Evolutionary conservation across 306 rosid genomes (phyloP).

Genomic region (Luffa acutangula): DNA sequence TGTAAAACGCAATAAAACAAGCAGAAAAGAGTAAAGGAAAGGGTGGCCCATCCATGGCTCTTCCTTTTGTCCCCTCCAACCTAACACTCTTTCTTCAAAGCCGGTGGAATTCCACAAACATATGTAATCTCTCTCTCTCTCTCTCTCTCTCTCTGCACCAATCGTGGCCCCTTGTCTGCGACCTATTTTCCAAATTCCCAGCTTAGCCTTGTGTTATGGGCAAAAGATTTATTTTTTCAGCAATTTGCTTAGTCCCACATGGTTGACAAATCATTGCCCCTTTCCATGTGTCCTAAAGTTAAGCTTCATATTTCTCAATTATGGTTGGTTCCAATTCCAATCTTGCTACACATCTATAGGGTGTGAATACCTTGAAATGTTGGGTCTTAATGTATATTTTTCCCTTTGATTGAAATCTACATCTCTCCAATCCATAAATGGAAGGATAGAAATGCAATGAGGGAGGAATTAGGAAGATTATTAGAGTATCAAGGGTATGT

Average conservation of each 20-base stretch:
- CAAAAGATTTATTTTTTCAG: not conserved
- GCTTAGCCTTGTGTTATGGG: conserved; percentile 11
- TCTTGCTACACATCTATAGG: not conserved
- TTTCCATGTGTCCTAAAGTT: conserved; percentile 1
- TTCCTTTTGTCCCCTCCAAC: conserved; percentile 44
- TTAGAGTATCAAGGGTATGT: no score
- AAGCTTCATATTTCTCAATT: not conserved
- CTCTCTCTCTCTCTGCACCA: conserved; percentile 1
- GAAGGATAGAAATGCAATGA: no score
- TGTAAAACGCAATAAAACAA: conserved; percentile 24
- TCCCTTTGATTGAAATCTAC: not conserved
- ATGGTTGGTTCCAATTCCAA: not conserved
- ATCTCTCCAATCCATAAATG: not conserved
- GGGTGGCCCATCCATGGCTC: conserved; percentile 46
- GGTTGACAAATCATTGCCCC: not conserved
- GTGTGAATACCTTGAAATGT: not conserved
- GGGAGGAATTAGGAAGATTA: no score
- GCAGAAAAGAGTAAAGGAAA: conserved; percentile 26
- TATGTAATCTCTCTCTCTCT: not conserved
- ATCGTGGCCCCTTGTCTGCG: conserved; percentile 3
- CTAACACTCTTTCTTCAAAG: conserved; percentile 12
- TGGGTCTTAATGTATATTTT: not conserved
- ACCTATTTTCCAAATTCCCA: conserved; percentile 1
- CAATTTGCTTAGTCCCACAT: not conserved
- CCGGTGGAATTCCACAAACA: conserved; percentile 15